phyloP scores from a whole-genome alignment of 2,329 filamentous ascomycete species.

The Diaporthe sp. region DNA sequence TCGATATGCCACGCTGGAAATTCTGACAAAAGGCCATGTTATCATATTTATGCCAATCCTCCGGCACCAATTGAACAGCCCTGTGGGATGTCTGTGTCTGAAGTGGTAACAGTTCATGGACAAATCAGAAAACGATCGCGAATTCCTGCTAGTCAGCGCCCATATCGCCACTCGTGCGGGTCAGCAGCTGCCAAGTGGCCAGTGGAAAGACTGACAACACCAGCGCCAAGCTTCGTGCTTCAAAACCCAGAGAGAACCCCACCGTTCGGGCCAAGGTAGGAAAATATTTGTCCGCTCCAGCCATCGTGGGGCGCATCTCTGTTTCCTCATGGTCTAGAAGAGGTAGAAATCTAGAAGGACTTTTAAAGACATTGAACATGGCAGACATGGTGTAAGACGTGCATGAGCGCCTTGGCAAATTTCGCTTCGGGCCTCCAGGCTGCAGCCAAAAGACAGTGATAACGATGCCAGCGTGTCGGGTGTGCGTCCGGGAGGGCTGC shows the following conservation, averaged over 20 bases:
- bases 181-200: background rate
- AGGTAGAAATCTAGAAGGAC: background rate
- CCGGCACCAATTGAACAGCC: no score
- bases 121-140: background rate
- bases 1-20: no score
- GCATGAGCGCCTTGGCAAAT: conserved; percentile 16
- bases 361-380: background rate
- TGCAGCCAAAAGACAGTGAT: background rate
- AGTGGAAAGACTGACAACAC: background rate
- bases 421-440: conserved; percentile 9
- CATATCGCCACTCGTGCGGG: background rate
- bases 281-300: background rate
- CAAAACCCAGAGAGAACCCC: background rate
- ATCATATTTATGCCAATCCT: no score
- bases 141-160: background rate
- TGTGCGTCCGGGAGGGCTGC: background rate
- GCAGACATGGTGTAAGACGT: background rate
- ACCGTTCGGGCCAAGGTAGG: background rate
- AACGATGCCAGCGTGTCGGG: background rate
- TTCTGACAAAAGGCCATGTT: no score
- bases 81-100: background rate
- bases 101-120: background rate
- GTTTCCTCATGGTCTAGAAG: background rate
- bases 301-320: background rate
- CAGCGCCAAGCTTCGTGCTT: background rate